Conservation (phyloP, 306 rosid species). For the Quercus wislizeni region DNA sequence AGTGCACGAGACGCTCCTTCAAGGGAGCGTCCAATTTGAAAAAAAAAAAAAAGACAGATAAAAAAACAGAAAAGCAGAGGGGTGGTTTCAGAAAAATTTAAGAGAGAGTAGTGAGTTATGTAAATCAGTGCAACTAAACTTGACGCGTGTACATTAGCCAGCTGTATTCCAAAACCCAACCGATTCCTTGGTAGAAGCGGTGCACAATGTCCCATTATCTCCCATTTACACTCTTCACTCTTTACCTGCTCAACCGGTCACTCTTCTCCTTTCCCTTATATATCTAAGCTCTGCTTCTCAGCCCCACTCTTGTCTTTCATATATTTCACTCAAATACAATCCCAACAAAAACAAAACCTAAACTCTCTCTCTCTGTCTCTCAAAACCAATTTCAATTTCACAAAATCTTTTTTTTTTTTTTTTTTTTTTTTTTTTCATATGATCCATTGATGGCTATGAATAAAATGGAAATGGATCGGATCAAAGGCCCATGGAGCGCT, state of each 20-base stretch:
- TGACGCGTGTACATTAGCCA: conserved; percentile 86
- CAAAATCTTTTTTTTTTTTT: no score
- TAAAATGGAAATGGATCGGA: conserved; percentile 78
- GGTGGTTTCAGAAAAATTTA: not conserved
- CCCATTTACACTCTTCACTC: conserved; percentile 25
- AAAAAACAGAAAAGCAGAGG: conserved; percentile 4
- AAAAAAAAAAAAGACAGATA: not conserved
- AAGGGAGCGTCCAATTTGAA: not conserved
- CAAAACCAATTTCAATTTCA: not conserved
- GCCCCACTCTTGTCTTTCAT: conserved; percentile 13
- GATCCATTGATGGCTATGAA: conserved; percentile 18
- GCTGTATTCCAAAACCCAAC: conserved; percentile 92
- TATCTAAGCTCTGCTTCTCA: not conserved
- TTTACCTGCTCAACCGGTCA: conserved; percentile 66
- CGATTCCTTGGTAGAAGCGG: conserved; percentile 70
- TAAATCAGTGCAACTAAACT: conserved; percentile 32
- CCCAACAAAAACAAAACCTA: no score
- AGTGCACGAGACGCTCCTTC: conserved; percentile 35
- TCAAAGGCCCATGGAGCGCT: conserved; percentile 97
- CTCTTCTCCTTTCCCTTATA: conserved; percentile 36
- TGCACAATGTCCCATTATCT: conserved; percentile 41
- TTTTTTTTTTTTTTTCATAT: not conserved
- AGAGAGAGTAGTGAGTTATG: conserved; percentile 29
- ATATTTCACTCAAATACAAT: not conserved
- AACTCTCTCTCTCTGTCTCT: not conserved